These are phyloP conservation scores for Cladosporium austrohemisphaericum DNA, from an alignment of 2,329 filamentous ascomycete species.

Conservation along the genomic window DNA sequence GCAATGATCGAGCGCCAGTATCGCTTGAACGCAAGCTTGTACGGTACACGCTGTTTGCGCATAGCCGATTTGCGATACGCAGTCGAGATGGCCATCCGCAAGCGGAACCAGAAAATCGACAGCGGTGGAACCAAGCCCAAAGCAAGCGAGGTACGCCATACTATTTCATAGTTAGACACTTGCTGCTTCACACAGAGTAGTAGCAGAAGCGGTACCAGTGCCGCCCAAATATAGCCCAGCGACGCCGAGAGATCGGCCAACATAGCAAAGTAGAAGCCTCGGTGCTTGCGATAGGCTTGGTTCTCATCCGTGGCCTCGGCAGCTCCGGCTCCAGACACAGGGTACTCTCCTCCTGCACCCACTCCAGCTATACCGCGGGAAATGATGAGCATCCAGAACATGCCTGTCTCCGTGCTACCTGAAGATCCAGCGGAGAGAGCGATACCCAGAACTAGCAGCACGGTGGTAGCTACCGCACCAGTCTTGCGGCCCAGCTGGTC, in stretches of 20 bases:
- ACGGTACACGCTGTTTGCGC: constrained; percentile 46
- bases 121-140: constrained; percentile 65
- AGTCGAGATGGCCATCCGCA: constrained; percentile 71
- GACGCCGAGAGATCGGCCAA: constrained; percentile 54
- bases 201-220: constrained; percentile 60
- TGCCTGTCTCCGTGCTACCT: constrained; percentile 27
- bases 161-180: constrained; percentile 42
- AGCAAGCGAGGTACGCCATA: constrained; percentile 79
- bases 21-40: constrained; percentile 53
- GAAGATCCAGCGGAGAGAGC: constrained; percentile 30
- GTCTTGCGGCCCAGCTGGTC: constrained; percentile 34
- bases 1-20: constrained; percentile 69
- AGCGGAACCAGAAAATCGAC: constrained; percentile 63
- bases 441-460: constrained; percentile 34
- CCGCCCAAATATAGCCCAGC: constrained; percentile 73
- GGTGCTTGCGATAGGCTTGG: constrained; percentile 19
- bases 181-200: constrained; percentile 48
- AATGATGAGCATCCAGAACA: constrained; percentile 45
- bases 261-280: constrained; percentile 23
- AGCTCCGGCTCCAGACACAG: constrained; percentile 48
- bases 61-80: constrained; percentile 71
- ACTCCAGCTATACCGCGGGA: constrained; percentile 45
- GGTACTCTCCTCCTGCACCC: constrained; percentile 49
- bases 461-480: constrained; percentile 33
- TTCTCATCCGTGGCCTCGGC: constrained; percentile 54